These are phyloP conservation scores for Emericellopsis terricola DNA, from an alignment of 495 filamentous ascomycete species.

Conservation along the genomic window DNA sequence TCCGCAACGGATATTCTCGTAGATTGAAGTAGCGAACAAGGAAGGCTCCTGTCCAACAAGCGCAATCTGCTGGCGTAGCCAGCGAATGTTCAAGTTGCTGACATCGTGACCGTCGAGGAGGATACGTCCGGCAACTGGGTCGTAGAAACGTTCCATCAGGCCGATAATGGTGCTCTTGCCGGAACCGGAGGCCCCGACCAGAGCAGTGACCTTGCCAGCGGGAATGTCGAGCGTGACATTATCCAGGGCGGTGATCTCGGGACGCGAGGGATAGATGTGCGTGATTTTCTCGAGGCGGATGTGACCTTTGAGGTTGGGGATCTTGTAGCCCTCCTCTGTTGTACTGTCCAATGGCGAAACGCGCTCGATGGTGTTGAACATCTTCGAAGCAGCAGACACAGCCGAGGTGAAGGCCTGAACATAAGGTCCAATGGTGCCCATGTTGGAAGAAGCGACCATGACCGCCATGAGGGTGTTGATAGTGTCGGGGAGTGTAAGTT, in stretches of 20 bases:
- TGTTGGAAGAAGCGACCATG: constrained; percentile 57
- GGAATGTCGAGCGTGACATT: constrained; percentile 55
- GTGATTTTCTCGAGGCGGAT: constrained; percentile 56
- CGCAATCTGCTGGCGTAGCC: constrained; percentile 64
- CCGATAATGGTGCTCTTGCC: constrained; percentile 84
- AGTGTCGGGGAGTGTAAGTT: constrained; percentile 24
- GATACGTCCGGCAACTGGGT: constrained; percentile 51
- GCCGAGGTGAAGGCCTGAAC: constrained; percentile 53
- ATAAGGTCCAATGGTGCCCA: constrained; percentile 66
- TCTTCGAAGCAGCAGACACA: constrained; percentile 54
- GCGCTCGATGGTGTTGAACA: constrained; percentile 65
- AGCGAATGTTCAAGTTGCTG: constrained; percentile 49
- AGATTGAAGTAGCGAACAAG: constrained; percentile 40
- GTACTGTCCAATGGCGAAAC: constrained; percentile 54
- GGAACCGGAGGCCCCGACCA: constrained; percentile 68
- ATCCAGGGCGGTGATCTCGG: constrained; percentile 63
- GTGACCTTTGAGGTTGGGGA: constrained; percentile 45
- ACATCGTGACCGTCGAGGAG: constrained; percentile 61
- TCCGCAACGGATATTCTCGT: constrained; percentile 59
- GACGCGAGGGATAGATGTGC: constrained; percentile 76
- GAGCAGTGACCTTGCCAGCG: constrained; percentile 66
- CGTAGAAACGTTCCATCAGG: constrained; percentile 74
- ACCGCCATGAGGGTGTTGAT: constrained; percentile 59
- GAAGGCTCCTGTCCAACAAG: constrained; percentile 52
- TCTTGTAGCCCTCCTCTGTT: constrained; percentile 41